Base-by-base conservation (phyloP, 1,284 basidiomycete genomes). In the Ceratobasidium sp. region DNA sequence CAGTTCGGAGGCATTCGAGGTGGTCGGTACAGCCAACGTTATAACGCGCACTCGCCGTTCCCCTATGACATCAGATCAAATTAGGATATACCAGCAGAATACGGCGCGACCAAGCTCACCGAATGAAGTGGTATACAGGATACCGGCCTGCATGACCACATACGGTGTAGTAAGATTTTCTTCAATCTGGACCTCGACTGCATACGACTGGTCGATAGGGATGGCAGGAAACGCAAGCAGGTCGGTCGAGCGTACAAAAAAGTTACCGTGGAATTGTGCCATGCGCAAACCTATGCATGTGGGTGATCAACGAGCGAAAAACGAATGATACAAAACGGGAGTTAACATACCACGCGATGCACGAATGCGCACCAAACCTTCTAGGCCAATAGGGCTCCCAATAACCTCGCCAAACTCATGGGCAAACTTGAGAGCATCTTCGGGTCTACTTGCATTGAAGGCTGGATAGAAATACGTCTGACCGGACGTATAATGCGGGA, bases 241-340 rank as follows among this genome's bases (percentile, higher is more conserved):
- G 85, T 99, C 98, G 44, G 97, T 99, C 15, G 97, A 98, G 68
- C 98, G 92, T 70, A 99, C 96, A 84, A 99, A 99, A 87, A 99
- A 99, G 88, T 99, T 99, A 80, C 98, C 98, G 82, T 99, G 96
- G 93, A 98, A 99, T 0, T 95, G 95, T 5, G 96, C 92, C 92
- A 99, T 96, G 77, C 98, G 93, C 76, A 99, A 87, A 77, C 37
- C 37, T 40, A 40, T 9, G 37, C 9, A 40, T 9, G 5, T 9
- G 37, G 9, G 9, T 40, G 37, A 40, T 5, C 9, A 40, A 40
- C 37, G 37, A 9, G 37, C 37, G 37, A 40, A 40, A 29, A 40
- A 40, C 9, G 37, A 3, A 40, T 5, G 37, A 40, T 9, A 40
- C 37, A 40, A 40, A 40, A 0, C 37, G 37, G 37, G 37, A 40